Evolutionary conservation across 208 protist species (phyloP), one percentile per base, ranked within the genome.

Genomic region (Leishmania braziliensis): DNA sequence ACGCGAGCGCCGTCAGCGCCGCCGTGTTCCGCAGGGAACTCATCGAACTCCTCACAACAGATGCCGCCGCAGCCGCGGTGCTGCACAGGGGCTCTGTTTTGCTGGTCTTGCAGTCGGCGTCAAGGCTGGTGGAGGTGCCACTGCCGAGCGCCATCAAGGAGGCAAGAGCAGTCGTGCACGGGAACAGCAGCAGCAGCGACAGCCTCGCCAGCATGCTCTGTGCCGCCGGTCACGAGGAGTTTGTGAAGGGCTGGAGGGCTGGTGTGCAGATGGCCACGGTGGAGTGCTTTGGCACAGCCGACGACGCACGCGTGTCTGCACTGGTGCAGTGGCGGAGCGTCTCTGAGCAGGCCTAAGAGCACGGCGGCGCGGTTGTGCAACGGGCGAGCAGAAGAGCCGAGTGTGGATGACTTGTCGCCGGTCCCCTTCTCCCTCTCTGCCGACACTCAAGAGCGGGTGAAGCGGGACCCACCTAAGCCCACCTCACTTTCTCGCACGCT

Each of bases 271-370:
- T 75, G 72, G 77, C 77, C 4, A 63, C 39, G 3, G 71, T 79
- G 26, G 82, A 85, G 82, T 85, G 69, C 77, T 66, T 85, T 23
- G 82, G 82, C 46, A 62, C 71, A 16, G 26, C 70, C 23, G 77
- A 75, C 46, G n/a, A 74, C 20, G 76, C 77, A n/a, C 82, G 82
- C 29, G 14, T 85, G 18, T 81, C 51, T 2, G 82, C 77, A 20
- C 39, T 85, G 18, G 77, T 85, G 53, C 77, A 81, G 82, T 85
- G 82, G 82, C 48, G 33, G 1, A 5, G 12, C 36, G n/a, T 5
- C 50, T 39, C 71, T 75, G n/a, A 10, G 50, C 12, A 6, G 0
- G 46, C 14, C 46, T 74, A 54, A 36, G 46, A 56, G 1, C 26
- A 33, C 26, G 26, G 36, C 10, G 5, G 20, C n/a, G 43, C 51